A percentile compares a stretch with the other conserved stretches of the same genome.
Evolutionary conservation across 164 flowering plant species (phyloP).

Genomic region (Dillenia turbinata): DNA sequence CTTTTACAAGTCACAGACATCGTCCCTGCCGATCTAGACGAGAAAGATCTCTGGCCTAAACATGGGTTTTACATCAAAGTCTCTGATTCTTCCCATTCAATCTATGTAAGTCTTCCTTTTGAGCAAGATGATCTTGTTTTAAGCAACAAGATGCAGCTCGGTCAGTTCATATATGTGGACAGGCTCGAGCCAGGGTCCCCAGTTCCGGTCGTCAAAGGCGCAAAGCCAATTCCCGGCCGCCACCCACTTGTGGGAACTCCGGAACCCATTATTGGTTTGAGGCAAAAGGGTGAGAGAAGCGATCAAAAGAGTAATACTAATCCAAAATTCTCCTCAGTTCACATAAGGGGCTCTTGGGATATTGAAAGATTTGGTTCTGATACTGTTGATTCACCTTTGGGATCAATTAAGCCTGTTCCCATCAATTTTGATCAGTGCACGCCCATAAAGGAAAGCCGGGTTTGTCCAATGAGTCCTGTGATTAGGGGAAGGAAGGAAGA

Average conservation of each 20-base stretch:
- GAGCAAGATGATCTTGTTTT: slow-evolving; percentile 91
- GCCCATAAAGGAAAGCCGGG: slow-evolving; percentile 49
- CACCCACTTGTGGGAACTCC: slow-evolving; percentile 94
- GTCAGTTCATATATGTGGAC: slow-evolving; percentile 89
- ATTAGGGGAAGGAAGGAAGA: slow-evolving; percentile 49
- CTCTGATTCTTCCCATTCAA: slow-evolving; percentile 90
- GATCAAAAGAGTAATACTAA: slow-evolving; percentile 16
- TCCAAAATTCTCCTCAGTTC: slow-evolving; percentile 18
- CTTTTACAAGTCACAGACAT: slow-evolving; percentile 92
- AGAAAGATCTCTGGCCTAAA: slow-evolving; percentile 77
- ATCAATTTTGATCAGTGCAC: slow-evolving; percentile 73
- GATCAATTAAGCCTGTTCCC: slow-evolving; percentile 49
- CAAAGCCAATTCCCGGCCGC: slow-evolving; percentile 81
- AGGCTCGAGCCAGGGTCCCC: slow-evolving; percentile 88
- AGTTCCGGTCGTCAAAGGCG: slow-evolving; percentile 70
- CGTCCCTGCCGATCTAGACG: slow-evolving; percentile 91
- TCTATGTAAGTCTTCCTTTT: slow-evolving; percentile 72
- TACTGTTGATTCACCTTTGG: slow-evolving; percentile 36
- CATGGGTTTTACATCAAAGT: slow-evolving; percentile 87
- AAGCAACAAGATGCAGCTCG: slow-evolving; percentile 88
- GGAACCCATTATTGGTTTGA: slow-evolving; percentile 74
- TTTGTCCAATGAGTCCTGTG: slow-evolving; percentile 26
- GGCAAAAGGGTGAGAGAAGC: slow-evolving; percentile 41
- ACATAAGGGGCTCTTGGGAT: slow-evolving; percentile 80
- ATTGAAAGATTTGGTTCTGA: slow-evolving; percentile 27